Conservation (phyloP, 495 filamentous ascomycete genomes). For the Darksidea phi region DNA sequence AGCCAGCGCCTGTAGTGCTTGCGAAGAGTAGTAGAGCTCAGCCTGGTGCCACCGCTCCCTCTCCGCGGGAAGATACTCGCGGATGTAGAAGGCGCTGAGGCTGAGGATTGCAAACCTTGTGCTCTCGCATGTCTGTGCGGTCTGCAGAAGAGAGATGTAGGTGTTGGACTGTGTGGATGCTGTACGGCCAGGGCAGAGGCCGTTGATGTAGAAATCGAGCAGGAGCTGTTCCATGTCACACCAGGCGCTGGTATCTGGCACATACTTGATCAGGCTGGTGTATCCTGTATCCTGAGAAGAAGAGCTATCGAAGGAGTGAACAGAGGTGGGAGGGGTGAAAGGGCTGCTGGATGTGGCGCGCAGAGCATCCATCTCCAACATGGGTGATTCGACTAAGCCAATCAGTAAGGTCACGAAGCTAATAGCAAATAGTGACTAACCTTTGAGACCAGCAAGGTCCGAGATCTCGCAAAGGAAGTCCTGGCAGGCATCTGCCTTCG, state of each 20-base stretch:
- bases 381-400: conserved; percentile 20
- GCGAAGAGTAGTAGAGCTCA: conserved; percentile 26
- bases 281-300: conserved; percentile 16
- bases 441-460: conserved; percentile 23
- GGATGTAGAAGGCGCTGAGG: conserved; percentile 28
- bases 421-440: conserved; percentile 6
- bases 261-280: conserved; percentile 25
- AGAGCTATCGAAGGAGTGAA: conserved; percentile 13
- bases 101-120: conserved; percentile 30
- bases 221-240: conserved; percentile 29
- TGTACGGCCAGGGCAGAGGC: conserved; percentile 30
- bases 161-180: conserved; percentile 14
- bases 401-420: conserved; percentile 9
- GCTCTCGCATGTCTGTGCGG: conserved; percentile 21
- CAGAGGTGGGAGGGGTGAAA: conserved; percentile 9
- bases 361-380: conserved; percentile 21
- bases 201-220: conserved; percentile 32
- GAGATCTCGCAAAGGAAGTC: conserved; percentile 29
- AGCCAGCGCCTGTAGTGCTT: conserved; percentile 21
- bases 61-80: conserved; percentile 25
- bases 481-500: conserved; percentile 32
- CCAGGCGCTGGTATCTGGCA: conserved; percentile 16
- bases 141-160: conserved; percentile 19
- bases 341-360: conserved; percentile 22
- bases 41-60: conserved; percentile 31